Conservation (phyloP, 768 basidiomycete species). For the Auricularia sp. region DNA sequence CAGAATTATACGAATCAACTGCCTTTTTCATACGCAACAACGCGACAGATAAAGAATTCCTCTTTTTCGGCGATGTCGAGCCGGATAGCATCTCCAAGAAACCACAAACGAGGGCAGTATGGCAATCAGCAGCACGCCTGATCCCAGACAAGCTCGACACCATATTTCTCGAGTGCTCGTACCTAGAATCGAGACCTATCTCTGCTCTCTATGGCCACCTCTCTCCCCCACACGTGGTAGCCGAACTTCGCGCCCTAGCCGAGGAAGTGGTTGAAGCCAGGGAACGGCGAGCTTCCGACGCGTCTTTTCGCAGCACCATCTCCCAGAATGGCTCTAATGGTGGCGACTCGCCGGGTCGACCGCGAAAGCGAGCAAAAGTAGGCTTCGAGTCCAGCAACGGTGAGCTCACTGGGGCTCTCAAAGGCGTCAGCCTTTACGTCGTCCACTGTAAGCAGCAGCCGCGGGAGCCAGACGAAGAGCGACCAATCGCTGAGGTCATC, state of each 20-base stretch:
- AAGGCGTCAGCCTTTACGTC: conserved; percentile 40
- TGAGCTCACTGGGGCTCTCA: background rate
- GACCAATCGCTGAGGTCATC: conserved; percentile 56
- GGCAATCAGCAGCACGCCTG: conserved; percentile 77
- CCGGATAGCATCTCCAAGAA: conserved; percentile 60
- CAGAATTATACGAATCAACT: conserved; percentile 54
- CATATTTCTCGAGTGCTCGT: conserved; percentile 96
- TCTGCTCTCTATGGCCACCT: conserved; percentile 77
- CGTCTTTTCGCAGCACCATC: background rate
- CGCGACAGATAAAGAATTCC: conserved; percentile 51
- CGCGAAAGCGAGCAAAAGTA: background rate
- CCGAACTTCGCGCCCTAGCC: conserved; percentile 65
- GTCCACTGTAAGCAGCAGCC: conserved; percentile 88
- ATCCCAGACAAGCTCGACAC: conserved; percentile 47
- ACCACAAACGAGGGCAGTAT: conserved; percentile 59
- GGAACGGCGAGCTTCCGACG: background rate
- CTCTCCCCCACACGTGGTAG: conserved; percentile 64
- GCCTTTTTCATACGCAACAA: conserved; percentile 76
- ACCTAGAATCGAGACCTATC: conserved; percentile 58
- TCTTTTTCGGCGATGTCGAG: conserved; percentile 94
- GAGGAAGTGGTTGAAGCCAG: conserved; percentile 41
- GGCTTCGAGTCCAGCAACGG: background rate
- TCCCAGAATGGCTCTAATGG: background rate
- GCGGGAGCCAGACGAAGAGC: conserved; percentile 35
- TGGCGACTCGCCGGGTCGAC: background rate